These are phyloP conservation scores for Sclerotinia spermophila DNA, from an alignment of 2,329 filamentous ascomycete species.

Conservation along the genomic window DNA sequence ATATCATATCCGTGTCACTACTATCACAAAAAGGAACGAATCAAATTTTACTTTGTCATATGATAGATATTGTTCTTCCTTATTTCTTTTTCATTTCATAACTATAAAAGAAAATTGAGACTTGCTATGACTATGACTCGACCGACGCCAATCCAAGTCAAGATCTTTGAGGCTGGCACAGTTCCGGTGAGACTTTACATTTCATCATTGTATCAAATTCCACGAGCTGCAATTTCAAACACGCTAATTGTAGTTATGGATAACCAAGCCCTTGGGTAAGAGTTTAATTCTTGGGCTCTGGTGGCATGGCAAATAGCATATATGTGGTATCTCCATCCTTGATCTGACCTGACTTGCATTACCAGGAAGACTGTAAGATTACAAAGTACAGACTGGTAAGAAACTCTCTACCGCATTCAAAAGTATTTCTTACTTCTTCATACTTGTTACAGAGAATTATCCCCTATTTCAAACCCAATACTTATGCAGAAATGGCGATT, in stretches of 20 bases:
- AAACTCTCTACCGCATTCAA: neutral
- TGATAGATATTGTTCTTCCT: neutral
- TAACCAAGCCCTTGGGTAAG: neutral
- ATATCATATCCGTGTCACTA: neutral
- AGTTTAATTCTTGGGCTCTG: neutral
- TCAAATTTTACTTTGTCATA: neutral
- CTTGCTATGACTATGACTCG: neutral
- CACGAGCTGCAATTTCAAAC: neutral
- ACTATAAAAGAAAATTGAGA: neutral
- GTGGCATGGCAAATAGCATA: neutral
- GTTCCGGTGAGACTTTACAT: neutral
- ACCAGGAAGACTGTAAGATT: no score
- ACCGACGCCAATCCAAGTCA: neutral
- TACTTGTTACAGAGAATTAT: neutral
- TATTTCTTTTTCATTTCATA: neutral
- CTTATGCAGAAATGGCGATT: neutral
- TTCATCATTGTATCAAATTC: neutral
- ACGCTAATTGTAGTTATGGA: neutral
- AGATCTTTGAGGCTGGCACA: neutral
- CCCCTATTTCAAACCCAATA: neutral
- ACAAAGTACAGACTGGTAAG: neutral
- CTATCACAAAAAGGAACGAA: neutral
- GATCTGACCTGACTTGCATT: constrained; percentile 7
- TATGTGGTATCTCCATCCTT: neutral
- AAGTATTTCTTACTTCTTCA: neutral